Evolutionary conservation across 2,329 filamentous ascomycete genomes (phyloP).

Genomic region (Penicillium sp.): DNA sequence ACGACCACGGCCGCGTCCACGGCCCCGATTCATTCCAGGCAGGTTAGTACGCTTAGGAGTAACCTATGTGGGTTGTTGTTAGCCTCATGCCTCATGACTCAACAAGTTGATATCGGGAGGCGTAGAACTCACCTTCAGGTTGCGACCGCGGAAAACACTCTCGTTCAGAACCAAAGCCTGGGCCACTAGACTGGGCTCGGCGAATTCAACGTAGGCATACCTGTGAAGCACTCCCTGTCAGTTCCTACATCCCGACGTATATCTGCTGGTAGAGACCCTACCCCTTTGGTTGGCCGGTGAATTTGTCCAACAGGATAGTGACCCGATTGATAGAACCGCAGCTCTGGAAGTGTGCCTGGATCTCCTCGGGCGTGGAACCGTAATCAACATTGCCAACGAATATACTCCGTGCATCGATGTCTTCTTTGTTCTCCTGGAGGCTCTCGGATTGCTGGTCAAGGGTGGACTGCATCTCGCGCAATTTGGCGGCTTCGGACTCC

Average conservation of each 20-base stretch:
- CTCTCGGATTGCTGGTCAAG: conserved; percentile 81
- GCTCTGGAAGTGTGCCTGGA: conserved; percentile 96
- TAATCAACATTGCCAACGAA: conserved; percentile 99
- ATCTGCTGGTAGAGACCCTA: conserved; percentile 47
- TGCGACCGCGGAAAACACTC: conserved; percentile 88
- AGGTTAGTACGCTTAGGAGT: conserved; percentile 94
- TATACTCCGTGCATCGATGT: conserved; percentile 89
- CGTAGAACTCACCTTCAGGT: conserved; percentile 71
- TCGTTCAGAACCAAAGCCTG: conserved; percentile 94
- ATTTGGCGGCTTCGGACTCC: conserved; percentile 81
- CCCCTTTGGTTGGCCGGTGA: conserved; percentile 99
- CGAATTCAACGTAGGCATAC: conserved; percentile 98
- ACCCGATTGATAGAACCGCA: conserved; percentile 97
- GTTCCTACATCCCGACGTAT: neutral
- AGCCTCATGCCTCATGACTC: conserved; percentile 11
- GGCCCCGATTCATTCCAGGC: conserved; percentile 80
- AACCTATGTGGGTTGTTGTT: conserved; percentile 51
- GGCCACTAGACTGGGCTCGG: conserved; percentile 85
- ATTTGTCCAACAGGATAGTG: conserved; percentile 96
- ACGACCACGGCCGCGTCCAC: conserved; percentile 49
- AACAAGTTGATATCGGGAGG: neutral
- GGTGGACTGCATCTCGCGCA: conserved; percentile 78
- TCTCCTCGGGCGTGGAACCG: conserved; percentile 92
- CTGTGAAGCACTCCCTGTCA: conserved; percentile 46
- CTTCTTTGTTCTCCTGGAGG: conserved; percentile 86